phyloP scores from a whole-genome alignment of 768 basidiomycete species.

The Boletus pseudopeckii region DNA sequence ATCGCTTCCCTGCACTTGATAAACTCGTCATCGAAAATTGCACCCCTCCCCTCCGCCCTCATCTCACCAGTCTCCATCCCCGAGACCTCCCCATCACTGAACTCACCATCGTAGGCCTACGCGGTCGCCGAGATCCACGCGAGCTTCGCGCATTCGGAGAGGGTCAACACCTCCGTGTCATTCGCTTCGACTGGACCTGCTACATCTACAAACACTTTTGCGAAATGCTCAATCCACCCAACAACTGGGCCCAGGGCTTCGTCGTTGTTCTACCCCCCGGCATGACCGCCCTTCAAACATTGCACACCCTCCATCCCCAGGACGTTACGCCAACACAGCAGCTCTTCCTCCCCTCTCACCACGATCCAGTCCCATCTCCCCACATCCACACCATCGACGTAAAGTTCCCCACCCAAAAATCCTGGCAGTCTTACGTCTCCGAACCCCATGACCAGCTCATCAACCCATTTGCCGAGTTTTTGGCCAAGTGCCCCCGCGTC shows the following conservation, averaged over 20 bases:
- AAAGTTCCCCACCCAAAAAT: slow-evolving; percentile 31
- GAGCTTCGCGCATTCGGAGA: slow-evolving; percentile 34
- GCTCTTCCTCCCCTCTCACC: slow-evolving; percentile 4
- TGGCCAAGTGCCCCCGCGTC: slow-evolving; percentile 23
- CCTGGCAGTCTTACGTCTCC: slow-evolving; percentile 26
- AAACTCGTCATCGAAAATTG: slow-evolving; percentile 43
- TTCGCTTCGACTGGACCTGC: slow-evolving; percentile 44
- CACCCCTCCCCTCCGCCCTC: slow-evolving; percentile 20
- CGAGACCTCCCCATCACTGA: slow-evolving; percentile 41
- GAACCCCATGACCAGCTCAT: slow-evolving; percentile 29
- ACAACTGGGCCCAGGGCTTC: slow-evolving; percentile 16
- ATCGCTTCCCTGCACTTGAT: slow-evolving; percentile 36
- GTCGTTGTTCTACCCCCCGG: slow-evolving; percentile 8
- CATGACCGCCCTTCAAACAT: not conserved
- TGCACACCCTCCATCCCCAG: slow-evolving; percentile 10
- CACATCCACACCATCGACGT: slow-evolving; percentile 30
- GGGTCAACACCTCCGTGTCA: slow-evolving; percentile 35
- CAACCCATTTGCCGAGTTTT: slow-evolving; percentile 24
- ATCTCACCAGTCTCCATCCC: slow-evolving; percentile 25
- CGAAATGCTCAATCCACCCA: not conserved
- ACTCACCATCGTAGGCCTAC: slow-evolving; percentile 38
- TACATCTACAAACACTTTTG: slow-evolving; percentile 35
- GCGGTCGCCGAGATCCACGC: slow-evolving; percentile 25
- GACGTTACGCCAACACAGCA: not conserved
- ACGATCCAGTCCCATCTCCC: slow-evolving; percentile 17